phyloP scores from a whole-genome alignment of 805 yeast genomes.

The Isabelozyma pseudorhagii region DNA sequence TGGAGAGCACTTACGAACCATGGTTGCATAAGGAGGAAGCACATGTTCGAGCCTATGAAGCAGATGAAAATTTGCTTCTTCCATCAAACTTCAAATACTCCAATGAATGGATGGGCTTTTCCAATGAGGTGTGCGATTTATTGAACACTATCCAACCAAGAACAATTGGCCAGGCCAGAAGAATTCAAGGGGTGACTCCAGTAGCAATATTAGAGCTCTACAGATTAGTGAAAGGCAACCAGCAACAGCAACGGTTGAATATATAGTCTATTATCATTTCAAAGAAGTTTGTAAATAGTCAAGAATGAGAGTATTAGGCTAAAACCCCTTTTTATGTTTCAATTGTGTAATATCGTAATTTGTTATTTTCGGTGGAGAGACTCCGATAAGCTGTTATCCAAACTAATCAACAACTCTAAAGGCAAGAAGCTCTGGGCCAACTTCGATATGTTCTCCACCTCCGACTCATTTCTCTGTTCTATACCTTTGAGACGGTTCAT shows the following conservation, averaged over 20 bases:
- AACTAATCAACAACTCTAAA: constrained; percentile 28
- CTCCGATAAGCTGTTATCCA: constrained; percentile 24
- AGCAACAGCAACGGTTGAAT: constrained; percentile 7
- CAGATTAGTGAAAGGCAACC: constrained; percentile 43
- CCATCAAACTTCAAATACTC: constrained; percentile 68
- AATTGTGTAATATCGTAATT: neutral
- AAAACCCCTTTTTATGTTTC: neutral
- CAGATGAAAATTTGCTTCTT: constrained; percentile 75
- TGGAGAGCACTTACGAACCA: constrained; percentile 82
- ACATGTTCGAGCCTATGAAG: constrained; percentile 70
- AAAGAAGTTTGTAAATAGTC: constrained; percentile 7
- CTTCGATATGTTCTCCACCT: constrained; percentile 19
- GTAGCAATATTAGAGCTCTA: constrained; percentile 84
- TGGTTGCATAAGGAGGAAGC: constrained; percentile 70
- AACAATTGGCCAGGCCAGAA: constrained; percentile 91
- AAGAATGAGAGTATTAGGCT: neutral
- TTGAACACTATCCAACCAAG: constrained; percentile 77
- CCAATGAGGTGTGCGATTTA: constrained; percentile 68
- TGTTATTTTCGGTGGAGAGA: neutral
- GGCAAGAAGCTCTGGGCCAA: constrained; percentile 37
- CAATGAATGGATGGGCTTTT: constrained; percentile 51
- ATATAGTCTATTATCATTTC: constrained; percentile 8
- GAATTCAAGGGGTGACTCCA: constrained; percentile 94
- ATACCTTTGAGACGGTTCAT: constrained; percentile 25
- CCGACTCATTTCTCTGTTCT: constrained; percentile 8